Percentiles rank a stretch among this genome's conserved stretches.
Conservation (phyloP, 176 grass and related monocot species). For the Tillandsia leiboldiana region DNA sequence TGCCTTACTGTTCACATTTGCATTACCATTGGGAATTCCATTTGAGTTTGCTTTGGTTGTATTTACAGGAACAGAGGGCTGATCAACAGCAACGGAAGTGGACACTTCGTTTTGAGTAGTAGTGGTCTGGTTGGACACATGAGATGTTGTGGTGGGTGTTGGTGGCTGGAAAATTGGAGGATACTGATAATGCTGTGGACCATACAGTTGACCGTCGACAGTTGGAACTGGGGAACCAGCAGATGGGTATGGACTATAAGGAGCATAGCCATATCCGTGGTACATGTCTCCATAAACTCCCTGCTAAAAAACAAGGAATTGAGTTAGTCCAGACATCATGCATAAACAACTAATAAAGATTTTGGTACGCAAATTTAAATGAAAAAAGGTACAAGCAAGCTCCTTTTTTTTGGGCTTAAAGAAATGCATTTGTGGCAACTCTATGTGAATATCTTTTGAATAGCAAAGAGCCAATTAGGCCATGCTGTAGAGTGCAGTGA, state of each 20-base stretch:
- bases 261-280: conserved; percentile 69
- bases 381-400: background rate
- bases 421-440: background rate
- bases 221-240: conserved; percentile 59
- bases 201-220: conserved; percentile 59
- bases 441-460: background rate
- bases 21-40: conserved; percentile 34
- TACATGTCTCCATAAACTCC: conserved; percentile 76
- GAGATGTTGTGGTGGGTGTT: conserved; percentile 33
- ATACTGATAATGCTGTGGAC: conserved; percentile 73
- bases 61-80: conserved; percentile 35
- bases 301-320: conserved; percentile 29
- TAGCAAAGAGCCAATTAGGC: background rate
- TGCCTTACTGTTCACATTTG: conserved; percentile 43
- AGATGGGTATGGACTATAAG: conserved; percentile 71
- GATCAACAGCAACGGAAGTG: conserved; percentile 37
- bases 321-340: background rate
- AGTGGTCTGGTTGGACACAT: conserved; percentile 27
- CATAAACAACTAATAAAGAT: background rate
- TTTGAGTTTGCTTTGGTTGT: conserved; percentile 32
- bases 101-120: conserved; percentile 41
- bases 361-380: background rate
- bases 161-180: conserved; percentile 55
- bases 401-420: background rate
- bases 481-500: no score